These are phyloP conservation scores for Fusarium pilosicola DNA, from an alignment of 2,329 filamentous ascomycete genomes.

Conservation along the genomic window DNA sequence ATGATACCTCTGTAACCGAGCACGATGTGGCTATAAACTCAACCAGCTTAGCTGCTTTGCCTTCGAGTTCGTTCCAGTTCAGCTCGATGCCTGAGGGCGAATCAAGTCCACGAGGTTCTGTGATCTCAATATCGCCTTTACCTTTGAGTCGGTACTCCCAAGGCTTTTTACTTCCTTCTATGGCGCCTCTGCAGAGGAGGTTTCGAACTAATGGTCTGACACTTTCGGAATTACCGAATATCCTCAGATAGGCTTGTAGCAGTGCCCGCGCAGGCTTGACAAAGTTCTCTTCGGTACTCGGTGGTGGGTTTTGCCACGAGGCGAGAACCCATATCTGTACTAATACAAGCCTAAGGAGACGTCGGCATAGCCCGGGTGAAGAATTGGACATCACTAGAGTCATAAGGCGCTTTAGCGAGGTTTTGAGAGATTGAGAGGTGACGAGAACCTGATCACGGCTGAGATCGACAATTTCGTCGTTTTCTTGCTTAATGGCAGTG, in stretches of 20 bases:
- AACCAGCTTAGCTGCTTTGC: slow-evolving; percentile 60
- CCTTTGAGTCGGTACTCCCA: slow-evolving; percentile 65
- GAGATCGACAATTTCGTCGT: slow-evolving; percentile 58
- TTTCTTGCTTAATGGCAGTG: slow-evolving; percentile 38
- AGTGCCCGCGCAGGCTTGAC: slow-evolving; percentile 60
- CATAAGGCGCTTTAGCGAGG: slow-evolving; percentile 64
- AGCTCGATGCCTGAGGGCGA: slow-evolving; percentile 42
- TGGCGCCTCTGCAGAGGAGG: slow-evolving; percentile 65
- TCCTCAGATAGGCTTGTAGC: slow-evolving; percentile 65
- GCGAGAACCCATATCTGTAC: slow-evolving; percentile 72
- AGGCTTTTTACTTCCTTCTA: slow-evolving; percentile 39
- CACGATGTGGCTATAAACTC: slow-evolving; percentile 60
- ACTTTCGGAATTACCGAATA: slow-evolving; percentile 63
- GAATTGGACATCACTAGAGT: slow-evolving; percentile 70
- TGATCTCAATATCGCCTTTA: slow-evolving; percentile 63
- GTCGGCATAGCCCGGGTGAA: slow-evolving; percentile 71
- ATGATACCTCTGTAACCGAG: slow-evolving; percentile 66
- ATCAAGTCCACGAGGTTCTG: slow-evolving; percentile 44
- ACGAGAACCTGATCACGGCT: slow-evolving; percentile 58
- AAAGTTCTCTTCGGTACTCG: slow-evolving; percentile 51
- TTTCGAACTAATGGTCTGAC: slow-evolving; percentile 62
- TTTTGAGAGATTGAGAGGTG: slow-evolving; percentile 56
- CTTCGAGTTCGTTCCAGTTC: slow-evolving; percentile 58
- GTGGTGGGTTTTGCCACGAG: slow-evolving; percentile 57
- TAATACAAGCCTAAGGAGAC: slow-evolving; percentile 68